These are phyloP conservation scores for Colletotrichum horii DNA, from an alignment of 2,329 filamentous ascomycete genomes.

Conservation along the genomic window DNA sequence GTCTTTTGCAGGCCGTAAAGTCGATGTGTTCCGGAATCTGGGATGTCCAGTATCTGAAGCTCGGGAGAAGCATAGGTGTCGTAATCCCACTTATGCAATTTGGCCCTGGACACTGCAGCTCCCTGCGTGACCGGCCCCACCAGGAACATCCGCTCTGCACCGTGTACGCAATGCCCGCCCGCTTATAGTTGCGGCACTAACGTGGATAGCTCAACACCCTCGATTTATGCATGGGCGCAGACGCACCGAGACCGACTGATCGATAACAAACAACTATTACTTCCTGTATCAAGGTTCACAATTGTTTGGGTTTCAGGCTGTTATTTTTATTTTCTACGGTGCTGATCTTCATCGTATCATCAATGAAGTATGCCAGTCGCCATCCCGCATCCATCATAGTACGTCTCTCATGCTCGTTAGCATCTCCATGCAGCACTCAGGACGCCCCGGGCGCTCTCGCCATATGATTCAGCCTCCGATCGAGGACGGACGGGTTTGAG, in stretches of 20 bases:
- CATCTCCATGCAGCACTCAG: slow-evolving; percentile 21
- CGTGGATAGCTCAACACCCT: not conserved
- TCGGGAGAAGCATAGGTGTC: slow-evolving; percentile 30
- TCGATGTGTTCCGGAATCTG: not conserved
- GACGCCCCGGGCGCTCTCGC: slow-evolving; percentile 18
- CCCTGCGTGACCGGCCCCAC: not conserved
- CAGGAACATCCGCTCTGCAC: not conserved
- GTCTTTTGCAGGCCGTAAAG: not conserved
- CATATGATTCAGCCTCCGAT: slow-evolving; percentile 2
- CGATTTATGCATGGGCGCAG: not conserved
- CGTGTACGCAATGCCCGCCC: not conserved
- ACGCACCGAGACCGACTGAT: not conserved
- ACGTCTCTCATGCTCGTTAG: slow-evolving; percentile 12
- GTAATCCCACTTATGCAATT: slow-evolving; percentile 26
- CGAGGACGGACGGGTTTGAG: not conserved
- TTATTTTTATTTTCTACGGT: slow-evolving; percentile 24
- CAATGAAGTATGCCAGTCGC: slow-evolving; percentile 7
- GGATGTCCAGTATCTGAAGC: slow-evolving; percentile 25
- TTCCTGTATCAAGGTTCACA: not conserved
- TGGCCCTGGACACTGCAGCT: not conserved
- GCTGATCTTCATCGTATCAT: slow-evolving; percentile 18
- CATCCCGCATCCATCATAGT: slow-evolving; percentile 21
- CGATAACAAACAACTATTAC: not conserved
- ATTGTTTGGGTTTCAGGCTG: slow-evolving; percentile 9
- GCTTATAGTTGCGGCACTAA: not conserved